Conservation (phyloP, 352 stramenopile genomes). For the Globisporangium abappressorium region DNA sequence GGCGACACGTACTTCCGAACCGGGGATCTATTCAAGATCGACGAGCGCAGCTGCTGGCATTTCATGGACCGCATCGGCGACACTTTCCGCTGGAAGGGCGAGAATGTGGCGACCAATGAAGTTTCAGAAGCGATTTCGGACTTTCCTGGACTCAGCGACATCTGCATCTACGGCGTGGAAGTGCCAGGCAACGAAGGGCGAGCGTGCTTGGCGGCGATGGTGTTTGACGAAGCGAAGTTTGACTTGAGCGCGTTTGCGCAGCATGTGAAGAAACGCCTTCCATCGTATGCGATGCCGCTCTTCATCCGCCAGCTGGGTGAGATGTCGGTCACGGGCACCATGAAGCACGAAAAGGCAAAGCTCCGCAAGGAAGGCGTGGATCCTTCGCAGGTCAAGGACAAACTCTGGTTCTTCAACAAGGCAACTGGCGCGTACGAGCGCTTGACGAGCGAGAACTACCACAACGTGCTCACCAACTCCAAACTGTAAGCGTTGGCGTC, state of each 20-base stretch:
- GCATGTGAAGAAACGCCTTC: constrained; percentile 46
- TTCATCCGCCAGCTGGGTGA: constrained; percentile 77
- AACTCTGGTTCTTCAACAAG: constrained; percentile 61
- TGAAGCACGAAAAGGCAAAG: constrained; percentile 92
- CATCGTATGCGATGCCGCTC: constrained; percentile 76
- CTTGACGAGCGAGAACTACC: constrained; percentile 57
- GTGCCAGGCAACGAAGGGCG: constrained; percentile 76
- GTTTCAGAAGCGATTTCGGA: constrained; percentile 76
- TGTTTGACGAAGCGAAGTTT: constrained; percentile 59
- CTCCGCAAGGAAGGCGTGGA: constrained; percentile 81
- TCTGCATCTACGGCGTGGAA: constrained; percentile 76
- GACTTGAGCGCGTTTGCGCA: constrained; percentile 53
- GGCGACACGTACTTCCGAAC: constrained; percentile 90
- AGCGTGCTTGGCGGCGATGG: constrained; percentile 83
- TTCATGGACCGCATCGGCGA: constrained; percentile 92
- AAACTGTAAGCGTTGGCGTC: constrained; percentile 30
- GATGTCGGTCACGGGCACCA: constrained; percentile 86
- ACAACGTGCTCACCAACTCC: constrained; percentile 49
- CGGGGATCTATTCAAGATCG: constrained; percentile 87
- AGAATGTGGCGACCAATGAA: constrained; percentile 92
- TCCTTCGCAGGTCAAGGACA: constrained; percentile 49
- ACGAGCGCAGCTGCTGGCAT: constrained; percentile 75
- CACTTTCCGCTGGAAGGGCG: constrained; percentile 93
- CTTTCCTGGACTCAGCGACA: constrained; percentile 72
- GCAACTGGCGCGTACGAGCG: constrained; percentile 43